Base-by-base conservation (phyloP, 2,329 filamentous ascomycete species). In the Apiospora koreana region DNA sequence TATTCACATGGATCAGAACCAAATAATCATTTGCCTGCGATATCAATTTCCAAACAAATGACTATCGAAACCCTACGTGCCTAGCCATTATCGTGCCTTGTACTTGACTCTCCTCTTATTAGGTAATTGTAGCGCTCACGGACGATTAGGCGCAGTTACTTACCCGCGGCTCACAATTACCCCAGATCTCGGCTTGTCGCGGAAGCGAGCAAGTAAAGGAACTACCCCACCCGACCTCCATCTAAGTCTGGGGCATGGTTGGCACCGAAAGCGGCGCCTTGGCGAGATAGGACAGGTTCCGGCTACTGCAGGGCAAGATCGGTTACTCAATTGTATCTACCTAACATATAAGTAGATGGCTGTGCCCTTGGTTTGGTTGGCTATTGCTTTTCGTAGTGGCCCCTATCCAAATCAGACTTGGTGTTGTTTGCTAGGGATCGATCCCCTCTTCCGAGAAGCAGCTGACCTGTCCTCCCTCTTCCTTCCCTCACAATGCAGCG, bases 401-500 rank as follows among this genome's bases (percentile, higher is more conserved):
- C 43, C 54, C 28, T 62, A 62, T n/a, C 54, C 54, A 62, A 62
- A 62, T 38, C 54, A 18, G 54, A 62, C 31, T n/a, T 38, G 54
- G 54, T 62, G 18, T 62, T 62, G 54, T 38, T 62, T 62, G 54
- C 54, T 62, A 23, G 54, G 54, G 54, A 62, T 38, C 21, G 54
- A 62, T 38, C 21, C 54, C 54, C 48, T 54, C 14, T 25, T 50
- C 23, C 46, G 12, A 10, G 23, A 35, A 16, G 12, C n/a, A n/a
- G n/a, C n/a, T n/a, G n/a, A n/a, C n/a, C 16, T 43, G 41, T 35
- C 50, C 28, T 62, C 35, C 42, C 65, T 12, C 21, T n/a, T 62
- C 41, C 41, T 16, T 43, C 12, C 41, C 41, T 43, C 69, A 73
- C 42, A 68, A 80, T 80, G 78, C 74, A 79, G 72, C 77, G 77